Base-by-base conservation (phyloP, 345 rosid species). In the Microthlaspi erraticum region DNA sequence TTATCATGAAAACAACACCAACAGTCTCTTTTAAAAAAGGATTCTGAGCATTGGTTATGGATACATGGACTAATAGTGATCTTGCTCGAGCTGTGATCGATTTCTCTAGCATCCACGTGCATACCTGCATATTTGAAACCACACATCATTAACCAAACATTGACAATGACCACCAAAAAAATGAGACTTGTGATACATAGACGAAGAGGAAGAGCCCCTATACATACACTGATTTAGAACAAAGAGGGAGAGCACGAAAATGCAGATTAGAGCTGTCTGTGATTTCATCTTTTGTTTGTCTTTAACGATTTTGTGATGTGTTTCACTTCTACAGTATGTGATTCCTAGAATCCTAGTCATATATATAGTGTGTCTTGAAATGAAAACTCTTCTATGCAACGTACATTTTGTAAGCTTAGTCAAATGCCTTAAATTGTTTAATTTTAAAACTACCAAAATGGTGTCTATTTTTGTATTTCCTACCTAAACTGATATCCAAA, bases 141-240 rank as follows among this genome's bases (percentile, higher is more conserved):
- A 45, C 26, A 45, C 12, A 26, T 48, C 32, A 46, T 37, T 36
- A 48, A 59, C 49, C 23, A 59, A 57, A 34, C 13, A 57, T 23
- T 44, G 17, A 19, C 11, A 45, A 37, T 20, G 18, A 50, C 18
- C 23, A 57, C n/a, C 5, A 58, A 5, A 29, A 57, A 4, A 52
- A n/a, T 3, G 11, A 39, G 13, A 60, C 11, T 17, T 34, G 60
- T 57, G 37, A 36, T 20, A 37, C 29, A 68, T 49, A 41, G 13
- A 44, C 10, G n/a, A 33, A 33, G 26, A 43, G 31, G 7, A n/a
- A n/a, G n/a, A n/a, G n/a, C n/a, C n/a, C 44, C 0, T 39, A 7
- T 1, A 26, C 69, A 51, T 61, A 71, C 69, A 52, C 5, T 71
- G 55, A 34, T 62, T 61, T n/a, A 71, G 29, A 61, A 46, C 46